Evolutionary conservation across 306 rosid species (phyloP).

Genomic region (Echinosophora koreensis): DNA sequence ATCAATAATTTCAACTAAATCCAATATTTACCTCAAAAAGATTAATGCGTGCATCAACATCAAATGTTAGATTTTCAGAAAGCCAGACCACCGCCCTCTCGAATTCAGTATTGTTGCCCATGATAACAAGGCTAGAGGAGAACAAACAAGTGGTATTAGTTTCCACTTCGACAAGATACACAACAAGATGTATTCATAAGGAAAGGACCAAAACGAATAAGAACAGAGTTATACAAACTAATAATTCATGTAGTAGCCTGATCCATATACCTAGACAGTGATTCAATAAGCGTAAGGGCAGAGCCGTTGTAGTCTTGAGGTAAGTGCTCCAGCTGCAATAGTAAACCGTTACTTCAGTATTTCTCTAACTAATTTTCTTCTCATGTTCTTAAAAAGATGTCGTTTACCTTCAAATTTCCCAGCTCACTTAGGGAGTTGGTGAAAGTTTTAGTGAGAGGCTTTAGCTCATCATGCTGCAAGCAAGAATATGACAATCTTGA

Average conservation of each 20-base stretch:
- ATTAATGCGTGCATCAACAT: conserved; percentile 91
- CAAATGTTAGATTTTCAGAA: conserved; percentile 79
- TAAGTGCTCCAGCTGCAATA: conserved; percentile 86
- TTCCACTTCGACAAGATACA: conserved; percentile 15
- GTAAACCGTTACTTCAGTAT: conserved; percentile 43
- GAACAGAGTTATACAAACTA: conserved; percentile 22
- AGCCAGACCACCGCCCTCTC: conserved; percentile 89
- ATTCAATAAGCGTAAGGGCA: conserved; percentile 92
- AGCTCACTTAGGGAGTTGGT: conserved; percentile 92
- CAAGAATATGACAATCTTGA: conserved; percentile 35
- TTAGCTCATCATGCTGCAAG: conserved; percentile 94
- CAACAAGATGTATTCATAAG: conserved; percentile 1
- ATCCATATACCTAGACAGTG: conserved; percentile 80
- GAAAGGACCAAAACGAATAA: conserved; percentile 33
- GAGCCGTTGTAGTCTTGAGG: conserved; percentile 86
- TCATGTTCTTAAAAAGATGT: conserved; percentile 13
- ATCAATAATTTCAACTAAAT: conserved; percentile 42
- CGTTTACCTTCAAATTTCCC: conserved; percentile 84
- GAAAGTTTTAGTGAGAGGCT: conserved; percentile 85
- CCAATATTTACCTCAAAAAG: conserved; percentile 83
- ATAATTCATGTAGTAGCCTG: conserved; percentile 24
- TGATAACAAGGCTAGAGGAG: conserved; percentile 74
- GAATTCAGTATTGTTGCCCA: conserved; percentile 92
- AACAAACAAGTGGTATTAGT: conserved; percentile 38
- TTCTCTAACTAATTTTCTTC: conserved; percentile 33